Percentiles rank a stretch among this genome's conserved stretches.
Evolutionary conservation across 2,329 filamentous ascomycete species (phyloP).

Genomic region (Didymella segeticola): DNA sequence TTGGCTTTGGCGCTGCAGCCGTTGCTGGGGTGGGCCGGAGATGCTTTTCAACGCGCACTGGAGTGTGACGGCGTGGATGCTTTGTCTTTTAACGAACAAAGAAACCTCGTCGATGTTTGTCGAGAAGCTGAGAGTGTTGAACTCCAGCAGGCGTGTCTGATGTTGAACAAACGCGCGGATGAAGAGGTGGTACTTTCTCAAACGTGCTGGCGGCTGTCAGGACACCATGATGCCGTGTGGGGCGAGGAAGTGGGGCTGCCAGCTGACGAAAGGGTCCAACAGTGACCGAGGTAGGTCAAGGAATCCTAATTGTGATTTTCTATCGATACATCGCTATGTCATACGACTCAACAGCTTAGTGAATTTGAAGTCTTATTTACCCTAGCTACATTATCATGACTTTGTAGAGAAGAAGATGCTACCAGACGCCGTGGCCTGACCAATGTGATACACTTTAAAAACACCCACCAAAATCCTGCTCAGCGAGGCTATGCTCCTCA

Average conservation of each 20-base stretch:
- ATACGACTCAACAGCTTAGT: not conserved
- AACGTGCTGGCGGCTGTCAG: constrained; percentile 6
- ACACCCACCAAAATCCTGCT: constrained; percentile 6
- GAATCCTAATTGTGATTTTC: not conserved
- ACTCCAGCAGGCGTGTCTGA: constrained; percentile 38
- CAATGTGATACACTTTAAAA: constrained; percentile 1
- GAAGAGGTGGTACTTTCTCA: constrained; percentile 5
- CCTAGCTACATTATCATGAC: not conserved
- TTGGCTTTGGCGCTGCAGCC: constrained; percentile 26
- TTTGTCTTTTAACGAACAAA: not conserved
- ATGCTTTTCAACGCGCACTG: constrained; percentile 10
- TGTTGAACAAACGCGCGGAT: constrained; percentile 29
- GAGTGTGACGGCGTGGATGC: constrained; percentile 1
- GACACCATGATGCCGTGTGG: constrained; percentile 10
- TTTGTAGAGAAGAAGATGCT: not conserved
- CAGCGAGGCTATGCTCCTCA: not conserved
- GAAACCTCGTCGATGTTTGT: not conserved
- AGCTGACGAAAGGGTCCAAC: too few relatives aligned
- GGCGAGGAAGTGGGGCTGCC: constrained; percentile 8
- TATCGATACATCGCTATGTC: not conserved
- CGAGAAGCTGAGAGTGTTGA: constrained; percentile 43
- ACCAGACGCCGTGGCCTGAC: not conserved
- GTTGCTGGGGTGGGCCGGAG: constrained; percentile 28
- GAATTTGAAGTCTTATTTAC: not conserved
- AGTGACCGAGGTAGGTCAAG: not conserved